phyloP scores from a whole-genome alignment of 192 early-diverging fungal species.

The Coemansia javaensis region DNA sequence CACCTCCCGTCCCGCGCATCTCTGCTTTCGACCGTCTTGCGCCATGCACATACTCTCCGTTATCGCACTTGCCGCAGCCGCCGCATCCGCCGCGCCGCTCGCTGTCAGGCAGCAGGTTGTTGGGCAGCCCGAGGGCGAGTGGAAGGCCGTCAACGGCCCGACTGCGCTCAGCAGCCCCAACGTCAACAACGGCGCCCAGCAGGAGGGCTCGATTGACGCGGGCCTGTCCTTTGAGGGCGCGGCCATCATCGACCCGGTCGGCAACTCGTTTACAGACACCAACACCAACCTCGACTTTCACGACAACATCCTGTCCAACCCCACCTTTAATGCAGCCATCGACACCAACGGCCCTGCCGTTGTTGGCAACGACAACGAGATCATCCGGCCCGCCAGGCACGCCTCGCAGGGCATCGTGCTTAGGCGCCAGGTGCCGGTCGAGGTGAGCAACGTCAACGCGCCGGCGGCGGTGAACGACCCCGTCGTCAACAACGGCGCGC shows the following conservation, averaged over 20 bases:
- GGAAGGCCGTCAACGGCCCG: slow-evolving; percentile 35
- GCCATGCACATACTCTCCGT: slow-evolving; percentile 19
- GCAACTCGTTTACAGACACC: slow-evolving; percentile 21
- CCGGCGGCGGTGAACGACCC: slow-evolving; percentile 37
- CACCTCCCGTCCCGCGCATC: background rate
- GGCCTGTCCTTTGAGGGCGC: slow-evolving; percentile 32
- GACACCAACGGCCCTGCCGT: slow-evolving; percentile 25
- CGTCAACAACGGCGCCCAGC: slow-evolving; percentile 33
- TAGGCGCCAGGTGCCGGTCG: slow-evolving; percentile 22
- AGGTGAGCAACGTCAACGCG: slow-evolving; percentile 37
- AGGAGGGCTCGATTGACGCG: slow-evolving; percentile 30
- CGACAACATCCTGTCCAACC: slow-evolving; percentile 42
- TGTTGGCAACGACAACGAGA: slow-evolving; percentile 42
- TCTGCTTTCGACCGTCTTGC: background rate
- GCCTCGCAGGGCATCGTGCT: slow-evolving; percentile 9
- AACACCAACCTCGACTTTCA: slow-evolving; percentile 40
- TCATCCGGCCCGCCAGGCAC: slow-evolving; percentile 3
- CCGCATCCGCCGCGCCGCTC: slow-evolving; percentile 29
- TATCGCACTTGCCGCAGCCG: slow-evolving; percentile 20
- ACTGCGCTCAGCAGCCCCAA: slow-evolving; percentile 29
- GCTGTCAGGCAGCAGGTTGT: slow-evolving; percentile 27
- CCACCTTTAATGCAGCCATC: slow-evolving; percentile 28
- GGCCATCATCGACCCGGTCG: slow-evolving; percentile 16
- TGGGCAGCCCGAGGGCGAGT: slow-evolving; percentile 18
- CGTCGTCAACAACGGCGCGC: slow-evolving; percentile 39